Evolutionary conservation across 78 protist species (phyloP).

Genomic region (Bodo saltans): DNA sequence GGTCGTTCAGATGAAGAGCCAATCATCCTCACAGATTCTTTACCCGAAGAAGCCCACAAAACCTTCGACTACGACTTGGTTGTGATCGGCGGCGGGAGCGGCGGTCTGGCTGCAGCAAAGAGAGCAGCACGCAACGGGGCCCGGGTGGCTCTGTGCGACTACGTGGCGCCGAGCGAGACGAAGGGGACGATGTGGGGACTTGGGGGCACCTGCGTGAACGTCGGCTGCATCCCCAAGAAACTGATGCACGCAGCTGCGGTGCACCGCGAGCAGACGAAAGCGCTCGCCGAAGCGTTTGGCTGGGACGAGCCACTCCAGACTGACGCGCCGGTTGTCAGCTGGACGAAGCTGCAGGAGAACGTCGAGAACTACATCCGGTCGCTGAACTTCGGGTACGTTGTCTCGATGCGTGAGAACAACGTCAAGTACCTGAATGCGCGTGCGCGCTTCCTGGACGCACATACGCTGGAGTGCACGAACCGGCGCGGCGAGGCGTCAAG

Average conservation of each 20-base stretch:
- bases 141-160: background rate
- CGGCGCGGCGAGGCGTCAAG: slow-evolving; percentile 32
- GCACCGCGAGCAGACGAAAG: slow-evolving; percentile 32
- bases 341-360: slow-evolving; percentile 47
- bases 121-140: slow-evolving; percentile 48
- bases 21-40: too few species aligned
- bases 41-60: background rate
- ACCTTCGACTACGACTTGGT: slow-evolving; percentile 69
- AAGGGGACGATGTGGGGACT: slow-evolving; percentile 72
- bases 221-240: slow-evolving; percentile 90
- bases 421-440: slow-evolving; percentile 77
- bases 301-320: slow-evolving; percentile 40
- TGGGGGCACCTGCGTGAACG: slow-evolving; percentile 89
- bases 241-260: slow-evolving; percentile 75
- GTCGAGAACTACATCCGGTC: slow-evolving; percentile 73
- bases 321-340: too few species aligned
- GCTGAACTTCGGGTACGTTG: slow-evolving; percentile 81
- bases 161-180: background rate
- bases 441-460: slow-evolving; percentile 67
- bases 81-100: slow-evolving; percentile 89
- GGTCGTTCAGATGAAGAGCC: too few species aligned
- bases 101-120: slow-evolving; percentile 75
- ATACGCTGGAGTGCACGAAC: slow-evolving; percentile 54
- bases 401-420: slow-evolving; percentile 42
- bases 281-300: slow-evolving; percentile 66